A percentile compares a stretch with the other conserved stretches of the same genome.
These are phyloP conservation scores for Annulohypoxylon stygium DNA, from an alignment of 495 filamentous ascomycete species.

Conservation along the genomic window DNA sequence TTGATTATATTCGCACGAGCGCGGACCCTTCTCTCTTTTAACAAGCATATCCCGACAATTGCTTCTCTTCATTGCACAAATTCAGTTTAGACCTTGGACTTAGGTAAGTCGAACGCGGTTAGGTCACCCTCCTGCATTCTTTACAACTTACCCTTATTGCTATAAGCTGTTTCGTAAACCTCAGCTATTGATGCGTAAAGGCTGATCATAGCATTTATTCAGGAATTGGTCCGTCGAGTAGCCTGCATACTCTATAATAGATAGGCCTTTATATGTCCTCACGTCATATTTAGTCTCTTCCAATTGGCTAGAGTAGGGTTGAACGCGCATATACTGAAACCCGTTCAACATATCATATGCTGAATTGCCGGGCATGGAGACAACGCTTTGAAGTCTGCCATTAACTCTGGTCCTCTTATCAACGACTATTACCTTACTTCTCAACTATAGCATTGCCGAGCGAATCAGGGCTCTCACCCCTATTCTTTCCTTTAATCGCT, in stretches of 20 bases:
- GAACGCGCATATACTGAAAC: conserved; percentile 20
- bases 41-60: conserved; percentile 30
- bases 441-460: conserved; percentile 1
- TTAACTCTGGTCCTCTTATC: conserved; percentile 6
- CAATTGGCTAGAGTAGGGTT: conserved; percentile 22
- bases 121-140: not conserved
- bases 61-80: conserved; percentile 31
- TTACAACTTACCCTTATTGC: not conserved
- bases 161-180: not conserved
- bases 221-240: conserved; percentile 21
- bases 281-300: conserved; percentile 16
- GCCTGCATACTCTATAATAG: conserved; percentile 5
- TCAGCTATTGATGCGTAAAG: conserved; percentile 7
- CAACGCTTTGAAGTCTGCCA: conserved; percentile 1
- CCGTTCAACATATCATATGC: conserved; percentile 10
- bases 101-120: conserved; percentile 28
- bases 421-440: conserved; percentile 3
- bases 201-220: conserved; percentile 24
- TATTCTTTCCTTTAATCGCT: conserved; percentile 27
- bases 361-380: conserved; percentile 16
- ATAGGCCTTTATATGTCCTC: conserved; percentile 8
- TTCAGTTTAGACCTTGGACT: conserved; percentile 15
- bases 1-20: conserved; percentile 32
- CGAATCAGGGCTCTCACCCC: conserved; percentile 17
- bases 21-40: conserved; percentile 22